phyloP scores from a whole-genome alignment of 2,329 filamentous ascomycete genomes.

The Alternaria rosae region DNA sequence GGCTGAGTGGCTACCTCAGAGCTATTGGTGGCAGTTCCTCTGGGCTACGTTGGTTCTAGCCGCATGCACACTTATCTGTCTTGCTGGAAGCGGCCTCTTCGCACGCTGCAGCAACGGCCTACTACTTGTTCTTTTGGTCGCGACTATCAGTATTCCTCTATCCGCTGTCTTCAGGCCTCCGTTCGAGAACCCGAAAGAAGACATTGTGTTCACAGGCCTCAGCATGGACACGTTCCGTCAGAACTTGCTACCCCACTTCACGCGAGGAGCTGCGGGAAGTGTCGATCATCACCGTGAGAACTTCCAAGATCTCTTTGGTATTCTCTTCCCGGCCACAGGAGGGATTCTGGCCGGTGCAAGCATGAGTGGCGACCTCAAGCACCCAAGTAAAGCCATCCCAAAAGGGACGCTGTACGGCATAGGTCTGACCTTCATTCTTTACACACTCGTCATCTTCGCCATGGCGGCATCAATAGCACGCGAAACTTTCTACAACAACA shows the following conservation, averaged over 20 bases:
- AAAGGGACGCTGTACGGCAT: constrained; percentile 83
- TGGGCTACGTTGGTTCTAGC: constrained; percentile 76
- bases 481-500: constrained; percentile 74
- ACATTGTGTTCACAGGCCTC: constrained; percentile 80
- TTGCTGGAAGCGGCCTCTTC: constrained; percentile 82
- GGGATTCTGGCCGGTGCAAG: constrained; percentile 75
- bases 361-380: constrained; percentile 86
- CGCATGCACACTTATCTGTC: constrained; percentile 75
- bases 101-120: constrained; percentile 80
- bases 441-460: constrained; percentile 77
- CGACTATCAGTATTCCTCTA: constrained; percentile 81
- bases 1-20: constrained; percentile 69
- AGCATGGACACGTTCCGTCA: constrained; percentile 71
- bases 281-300: constrained; percentile 70
- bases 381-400: constrained; percentile 84
- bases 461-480: constrained; percentile 80
- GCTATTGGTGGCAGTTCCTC: constrained; percentile 79
- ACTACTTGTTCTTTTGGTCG: constrained; percentile 72
- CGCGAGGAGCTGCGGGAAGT: constrained; percentile 67
- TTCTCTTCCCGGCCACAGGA: constrained; percentile 78
- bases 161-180: constrained; percentile 74
- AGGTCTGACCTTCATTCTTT: constrained; percentile 76
- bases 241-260: constrained; percentile 76
- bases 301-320: constrained; percentile 84
- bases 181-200: constrained; percentile 68